A percentile compares a stretch with the other conserved stretches of the same genome.
Conservation (phyloP, 257 asterid genomes). For the Rauvolfia tetraphylla region DNA sequence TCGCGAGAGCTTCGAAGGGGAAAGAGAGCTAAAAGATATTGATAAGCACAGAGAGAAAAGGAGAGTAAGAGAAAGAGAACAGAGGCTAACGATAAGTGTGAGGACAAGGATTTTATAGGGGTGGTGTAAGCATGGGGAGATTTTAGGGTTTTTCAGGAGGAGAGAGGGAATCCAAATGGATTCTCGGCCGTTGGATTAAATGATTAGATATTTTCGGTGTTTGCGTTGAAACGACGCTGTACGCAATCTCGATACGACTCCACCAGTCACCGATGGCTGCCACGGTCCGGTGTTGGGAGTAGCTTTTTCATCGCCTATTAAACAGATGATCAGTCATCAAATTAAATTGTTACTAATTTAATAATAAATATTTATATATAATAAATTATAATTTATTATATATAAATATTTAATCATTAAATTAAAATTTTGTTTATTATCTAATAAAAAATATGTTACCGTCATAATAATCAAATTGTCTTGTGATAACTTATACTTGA, state of each 20-base stretch:
- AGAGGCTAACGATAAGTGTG: background rate
- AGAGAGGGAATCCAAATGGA: background rate
- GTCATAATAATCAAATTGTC: too few relatives aligned
- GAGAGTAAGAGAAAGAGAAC: background rate
- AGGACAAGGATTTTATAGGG: background rate
- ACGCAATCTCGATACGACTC: background rate
- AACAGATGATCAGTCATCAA: too few relatives aligned
- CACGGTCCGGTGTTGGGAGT: too few relatives aligned
- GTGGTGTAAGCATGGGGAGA: constrained; percentile 2
- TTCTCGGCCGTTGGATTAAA: constrained; percentile 19
- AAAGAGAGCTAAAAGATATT: background rate
- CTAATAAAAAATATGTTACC: too few relatives aligned
- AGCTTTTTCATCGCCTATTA: too few relatives aligned
- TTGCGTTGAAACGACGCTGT: constrained; percentile 36
- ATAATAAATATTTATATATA: too few relatives aligned
- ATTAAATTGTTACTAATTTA: too few relatives aligned
- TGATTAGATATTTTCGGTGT: constrained; percentile 1
- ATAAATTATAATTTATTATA: too few relatives aligned
- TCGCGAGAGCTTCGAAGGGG: constrained; percentile 6
- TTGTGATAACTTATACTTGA: too few relatives aligned
- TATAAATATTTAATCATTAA: too few relatives aligned
- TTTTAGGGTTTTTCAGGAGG: constrained; percentile 21
- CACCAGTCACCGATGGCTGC: background rate
- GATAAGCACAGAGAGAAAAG: background rate
- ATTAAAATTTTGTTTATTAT: too few relatives aligned